Evolutionary conservation across 257 asterid species (phyloP).

Genomic region (Henckelia pumila): DNA sequence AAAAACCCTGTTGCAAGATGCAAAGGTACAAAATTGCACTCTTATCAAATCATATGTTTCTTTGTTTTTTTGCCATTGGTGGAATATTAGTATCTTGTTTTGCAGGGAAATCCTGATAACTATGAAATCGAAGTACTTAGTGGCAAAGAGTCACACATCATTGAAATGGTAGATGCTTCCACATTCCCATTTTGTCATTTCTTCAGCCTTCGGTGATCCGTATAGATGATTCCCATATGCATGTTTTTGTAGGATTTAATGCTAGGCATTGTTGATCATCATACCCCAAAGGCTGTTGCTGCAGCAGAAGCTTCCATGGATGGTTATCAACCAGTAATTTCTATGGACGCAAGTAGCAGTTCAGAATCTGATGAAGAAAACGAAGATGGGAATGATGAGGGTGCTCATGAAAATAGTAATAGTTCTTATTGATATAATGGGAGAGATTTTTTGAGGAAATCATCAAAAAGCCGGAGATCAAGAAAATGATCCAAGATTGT

Average conservation of each 20-base stretch:
- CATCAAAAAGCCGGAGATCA: too few relatives aligned
- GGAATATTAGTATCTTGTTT: slow-evolving; percentile 1
- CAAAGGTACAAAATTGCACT: slow-evolving; percentile 36
- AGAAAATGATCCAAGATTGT: too few relatives aligned
- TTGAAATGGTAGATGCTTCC: slow-evolving; percentile 62
- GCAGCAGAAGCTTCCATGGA: slow-evolving; percentile 87
- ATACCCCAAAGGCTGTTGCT: slow-evolving; percentile 87
- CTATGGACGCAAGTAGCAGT: slow-evolving; percentile 36
- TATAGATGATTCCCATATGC: background rate
- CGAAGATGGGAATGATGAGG: too few relatives aligned
- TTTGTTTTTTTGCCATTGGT: too few relatives aligned
- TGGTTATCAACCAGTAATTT: slow-evolving; percentile 43
- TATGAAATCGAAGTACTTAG: slow-evolving; percentile 77
- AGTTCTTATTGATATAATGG: too few relatives aligned
- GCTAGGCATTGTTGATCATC: slow-evolving; percentile 91
- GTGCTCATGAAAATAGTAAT: too few relatives aligned
- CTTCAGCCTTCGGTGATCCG: background rate
- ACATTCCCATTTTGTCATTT: background rate
- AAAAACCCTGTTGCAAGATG: slow-evolving; percentile 52
- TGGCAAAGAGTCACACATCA: too few relatives aligned
- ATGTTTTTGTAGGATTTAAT: slow-evolving; percentile 58
- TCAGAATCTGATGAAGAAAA: slow-evolving; percentile 45
- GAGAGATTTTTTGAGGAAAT: too few relatives aligned
- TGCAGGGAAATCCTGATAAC: slow-evolving; percentile 54
- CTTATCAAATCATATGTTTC: too few relatives aligned